Percentiles rank a stretch among this genome's conserved stretches.
These are phyloP conservation scores for Morella rubra DNA, from an alignment of 306 rosid genomes.

Conservation along the genomic window DNA sequence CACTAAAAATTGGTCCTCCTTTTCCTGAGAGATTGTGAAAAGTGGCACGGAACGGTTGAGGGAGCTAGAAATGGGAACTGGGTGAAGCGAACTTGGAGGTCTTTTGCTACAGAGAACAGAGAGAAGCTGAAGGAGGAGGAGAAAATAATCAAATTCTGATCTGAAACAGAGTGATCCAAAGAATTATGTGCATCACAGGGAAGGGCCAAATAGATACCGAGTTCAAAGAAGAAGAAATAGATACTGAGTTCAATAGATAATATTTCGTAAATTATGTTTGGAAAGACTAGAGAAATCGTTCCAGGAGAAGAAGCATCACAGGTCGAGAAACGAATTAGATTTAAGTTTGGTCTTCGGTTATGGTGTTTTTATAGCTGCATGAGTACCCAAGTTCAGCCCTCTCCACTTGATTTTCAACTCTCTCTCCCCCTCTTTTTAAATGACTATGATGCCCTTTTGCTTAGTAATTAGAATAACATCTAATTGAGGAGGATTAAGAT, in stretches of 20 bases:
- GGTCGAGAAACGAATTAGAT: neutral
- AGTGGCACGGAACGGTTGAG: neutral
- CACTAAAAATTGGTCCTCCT: slow-evolving; percentile 32
- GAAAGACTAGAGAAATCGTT: no score
- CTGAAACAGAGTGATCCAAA: slow-evolving; percentile 18
- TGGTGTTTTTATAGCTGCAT: slow-evolving; percentile 64
- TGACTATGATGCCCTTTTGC: slow-evolving; percentile 1
- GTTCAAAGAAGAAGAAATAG: neutral
- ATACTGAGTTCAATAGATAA: neutral
- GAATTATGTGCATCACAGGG: slow-evolving; percentile 14
- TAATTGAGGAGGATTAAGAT: neutral
- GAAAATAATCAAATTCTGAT: neutral
- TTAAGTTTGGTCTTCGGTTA: neutral
- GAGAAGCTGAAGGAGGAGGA: neutral
- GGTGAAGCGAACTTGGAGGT: neutral
- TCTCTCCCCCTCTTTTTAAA: slow-evolving; percentile 22
- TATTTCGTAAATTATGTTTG: no score
- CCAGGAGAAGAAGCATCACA: neutral
- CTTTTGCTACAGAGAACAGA: neutral
- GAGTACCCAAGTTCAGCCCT: neutral
- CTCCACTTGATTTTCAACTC: neutral
- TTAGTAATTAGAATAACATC: no score
- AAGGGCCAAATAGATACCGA: neutral
- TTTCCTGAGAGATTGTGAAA: neutral
- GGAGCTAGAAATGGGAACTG: neutral